Evolutionary conservation across 2,329 filamentous ascomycete species (phyloP).

Genomic region (Thielaviopsis musarum): DNA sequence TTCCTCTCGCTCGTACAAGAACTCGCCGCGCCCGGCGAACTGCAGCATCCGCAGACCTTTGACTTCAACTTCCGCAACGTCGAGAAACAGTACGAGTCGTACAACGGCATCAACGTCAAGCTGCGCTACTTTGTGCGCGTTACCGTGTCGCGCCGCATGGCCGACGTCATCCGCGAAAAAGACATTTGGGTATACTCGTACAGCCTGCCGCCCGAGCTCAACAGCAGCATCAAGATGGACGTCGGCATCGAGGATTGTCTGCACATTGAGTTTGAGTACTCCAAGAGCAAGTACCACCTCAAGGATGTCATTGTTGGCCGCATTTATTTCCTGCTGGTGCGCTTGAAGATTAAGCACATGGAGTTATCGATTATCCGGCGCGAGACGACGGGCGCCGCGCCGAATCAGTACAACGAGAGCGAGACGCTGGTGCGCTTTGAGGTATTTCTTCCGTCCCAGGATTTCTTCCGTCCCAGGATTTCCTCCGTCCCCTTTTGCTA

Average conservation of each 20-base stretch:
- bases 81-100: conserved; percentile 99
- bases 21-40: conserved; percentile 87
- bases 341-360: conserved; percentile 99
- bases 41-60: conserved; percentile 96
- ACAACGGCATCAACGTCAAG: conserved; percentile 99
- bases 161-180: conserved; percentile 95
- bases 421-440: conserved; percentile 96
- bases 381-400: conserved; percentile 89
- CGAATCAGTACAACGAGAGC: conserved; percentile 99
- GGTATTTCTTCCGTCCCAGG: too few relatives aligned
- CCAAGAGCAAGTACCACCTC: conserved; percentile 96
- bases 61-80: conserved; percentile 99
- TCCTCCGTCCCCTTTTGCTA: too few relatives aligned
- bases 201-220: conserved; percentile 93
- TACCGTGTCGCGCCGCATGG: conserved; percentile 91
- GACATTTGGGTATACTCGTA: conserved; percentile 99
- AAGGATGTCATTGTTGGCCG: conserved; percentile 98
- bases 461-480: too few relatives aligned
- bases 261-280: conserved; percentile 99
- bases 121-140: conserved; percentile 96
- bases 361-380: conserved; percentile 93
- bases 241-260: conserved; percentile 98
- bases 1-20: conserved; percentile 96
- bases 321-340: conserved; percentile 94
- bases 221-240: conserved; percentile 99